Evolutionary conservation across 495 filamentous ascomycete genomes (phyloP), one percentile per base, ranked within the genome.

Genomic region (Trypethelium eluteriae): DNA sequence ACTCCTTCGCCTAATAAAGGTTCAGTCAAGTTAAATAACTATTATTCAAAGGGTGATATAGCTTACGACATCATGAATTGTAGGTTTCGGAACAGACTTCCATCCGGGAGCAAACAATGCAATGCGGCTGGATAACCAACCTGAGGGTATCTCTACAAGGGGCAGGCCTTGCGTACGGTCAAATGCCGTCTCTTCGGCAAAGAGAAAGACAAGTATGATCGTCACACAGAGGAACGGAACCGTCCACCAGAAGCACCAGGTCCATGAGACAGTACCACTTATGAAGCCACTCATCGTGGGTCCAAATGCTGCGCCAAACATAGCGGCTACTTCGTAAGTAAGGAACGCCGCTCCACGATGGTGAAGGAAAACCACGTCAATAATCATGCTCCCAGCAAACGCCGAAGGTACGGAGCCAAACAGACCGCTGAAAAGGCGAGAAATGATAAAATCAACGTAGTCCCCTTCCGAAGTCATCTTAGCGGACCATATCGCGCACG

Each of bases 161-260:
- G 72, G 72, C 11, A 70, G 67, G 41, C 66, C 38, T 16, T 46
- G 38, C 9, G 44, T 4, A 39, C 75, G 71, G 38, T 66, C 62
- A 63, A 67, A 77, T 38, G 71, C 71, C 0, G 81, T 83, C 41
- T 84, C 81, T 64, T 83, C 79, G 4, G 82, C 71, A 64, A 80
- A 79, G 38, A 75, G 50, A 41, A 83, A 78, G 9, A 80, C 74
- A n/a, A 77, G 70, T 25, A 82, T 71, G 18, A 79, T 73, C 6
- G 79, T 72, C 34, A 77, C 72, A 2, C 76, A 80, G 1, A 79
- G 67, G 0, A 79, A 65, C 9, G 74, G 79, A 1, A 83, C 72
- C 0, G 78, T 79, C 81, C 81, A 84, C 81, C 82, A 84, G 71
- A 69, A 69, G 36, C 18, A 16, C 4, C 46, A 35, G 18, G n/a